Evolutionary conservation across 2,329 filamentous ascomycete species (phyloP), one percentile per base, ranked within the genome.

Genomic region (Sclerotinia minor): DNA sequence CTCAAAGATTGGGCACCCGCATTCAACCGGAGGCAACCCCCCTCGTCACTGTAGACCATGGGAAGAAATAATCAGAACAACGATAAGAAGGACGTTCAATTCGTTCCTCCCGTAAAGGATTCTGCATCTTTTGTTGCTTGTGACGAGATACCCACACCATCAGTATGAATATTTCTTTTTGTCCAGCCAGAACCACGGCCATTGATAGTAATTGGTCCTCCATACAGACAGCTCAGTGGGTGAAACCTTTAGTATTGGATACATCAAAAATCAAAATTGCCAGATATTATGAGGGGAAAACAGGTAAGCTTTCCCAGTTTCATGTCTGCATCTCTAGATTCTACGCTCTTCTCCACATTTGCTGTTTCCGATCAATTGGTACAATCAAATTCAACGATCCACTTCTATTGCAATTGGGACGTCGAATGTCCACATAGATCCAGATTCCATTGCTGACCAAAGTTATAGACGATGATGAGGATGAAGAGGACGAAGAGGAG

Each of bases 101-200:
- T 69, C 68, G 67, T 65, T 68, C 64, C 44, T 63, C 57, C 26
- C 45, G 45, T 65, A 68, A 60, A 70, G 60, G 24, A 67, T 71
- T 54, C 67, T 68, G 47, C 17, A 63, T 47, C 57, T 50, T 70
- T 68, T 57, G 60, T 67, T 61, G 70, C 69, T 72, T 67, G 65
- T 69, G 58, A 74, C 53, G 68, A 72, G 68, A 63, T 70, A 72
- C 54, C 69, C 49, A 53, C 59, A 67, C 57, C 65, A 29, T 63
- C 47, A 74, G 71, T 73, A 77, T 75, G 75, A 74, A 75, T 52
- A 68, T 76, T 72, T 74, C 75, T 67, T 74, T 71, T 68, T 75
- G 75, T 74, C 75, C 75, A 63, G 72, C 74, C 61, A 70, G 74
- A 71, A 69, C 69, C 53, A 71, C 57, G 35, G 65, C 52, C 57